phyloP scores from a whole-genome alignment of 2,329 filamentous ascomycete genomes.

The Fusarium temperatum region DNA sequence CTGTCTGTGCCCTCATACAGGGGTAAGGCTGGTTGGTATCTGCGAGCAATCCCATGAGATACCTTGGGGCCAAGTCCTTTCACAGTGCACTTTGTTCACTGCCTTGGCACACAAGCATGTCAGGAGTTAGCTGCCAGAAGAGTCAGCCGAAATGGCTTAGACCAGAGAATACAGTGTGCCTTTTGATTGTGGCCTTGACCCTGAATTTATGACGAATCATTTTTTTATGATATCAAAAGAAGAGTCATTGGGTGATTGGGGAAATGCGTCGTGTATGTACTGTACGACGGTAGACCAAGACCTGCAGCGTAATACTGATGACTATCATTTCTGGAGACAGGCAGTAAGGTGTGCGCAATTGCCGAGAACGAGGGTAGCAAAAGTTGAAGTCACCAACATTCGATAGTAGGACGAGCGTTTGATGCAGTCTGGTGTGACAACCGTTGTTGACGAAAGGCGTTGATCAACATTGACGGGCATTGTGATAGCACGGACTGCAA shows the following conservation, averaged over 20 bases:
- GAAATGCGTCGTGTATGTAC: background rate
- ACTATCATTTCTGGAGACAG: constrained; percentile 15
- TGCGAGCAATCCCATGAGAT: background rate
- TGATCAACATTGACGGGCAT: background rate
- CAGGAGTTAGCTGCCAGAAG: constrained; percentile 13
- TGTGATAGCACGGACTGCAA: background rate
- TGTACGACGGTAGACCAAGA: constrained; percentile 6
- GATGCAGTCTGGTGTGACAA: constrained; percentile 8
- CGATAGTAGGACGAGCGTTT: background rate
- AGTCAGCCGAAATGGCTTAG: constrained; percentile 16
- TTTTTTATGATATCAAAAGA: constrained; percentile 28
- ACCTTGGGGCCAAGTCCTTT: constrained; percentile 16
- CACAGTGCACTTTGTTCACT: constrained; percentile 25
- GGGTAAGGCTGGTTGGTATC: constrained; percentile 1
- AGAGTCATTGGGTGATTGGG: background rate
- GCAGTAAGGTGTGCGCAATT: constrained; percentile 7
- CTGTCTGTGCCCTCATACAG: constrained; percentile 4
- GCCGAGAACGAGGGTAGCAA: constrained; percentile 2
- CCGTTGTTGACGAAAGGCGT: constrained; percentile 6
- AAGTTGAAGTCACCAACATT: background rate
- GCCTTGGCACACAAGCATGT: background rate
- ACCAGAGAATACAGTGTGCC: background rate
- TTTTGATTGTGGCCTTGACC: constrained; percentile 10
- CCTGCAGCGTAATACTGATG: constrained; percentile 16
- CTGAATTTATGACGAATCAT: constrained; percentile 37